A percentile compares a stretch with the other conserved stretches of the same genome.
Evolutionary conservation across 441 rosid genomes (phyloP).

Genomic region (Jatropha multifida): DNA sequence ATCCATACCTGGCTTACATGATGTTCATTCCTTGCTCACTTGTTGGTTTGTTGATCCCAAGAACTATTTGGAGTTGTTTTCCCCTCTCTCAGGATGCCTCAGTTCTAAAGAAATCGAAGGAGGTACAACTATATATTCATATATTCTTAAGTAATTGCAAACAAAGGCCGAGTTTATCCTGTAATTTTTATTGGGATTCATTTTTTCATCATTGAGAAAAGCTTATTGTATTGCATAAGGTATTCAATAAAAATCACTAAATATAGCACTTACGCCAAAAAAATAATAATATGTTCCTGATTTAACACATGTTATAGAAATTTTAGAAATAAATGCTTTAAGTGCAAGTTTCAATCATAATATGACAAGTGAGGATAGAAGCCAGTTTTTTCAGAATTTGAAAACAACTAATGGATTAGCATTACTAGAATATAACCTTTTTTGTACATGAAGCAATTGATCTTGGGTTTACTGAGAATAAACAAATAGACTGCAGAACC

Average conservation of each 20-base stretch:
- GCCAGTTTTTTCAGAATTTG: neutral
- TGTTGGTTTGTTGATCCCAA: conserved; percentile 79
- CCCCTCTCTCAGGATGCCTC: conserved; percentile 71
- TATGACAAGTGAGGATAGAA: neutral
- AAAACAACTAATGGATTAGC: neutral
- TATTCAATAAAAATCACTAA: neutral
- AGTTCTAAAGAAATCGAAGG: conserved; percentile 55
- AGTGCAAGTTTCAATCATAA: neutral
- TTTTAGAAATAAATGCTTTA: neutral
- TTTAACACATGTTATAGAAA: neutral
- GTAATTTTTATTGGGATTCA: conserved; percentile 1
- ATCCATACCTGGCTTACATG: conserved; percentile 79
- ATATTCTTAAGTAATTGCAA: neutral
- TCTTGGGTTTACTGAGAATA: neutral
- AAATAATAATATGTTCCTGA: neutral
- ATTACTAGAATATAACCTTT: neutral
- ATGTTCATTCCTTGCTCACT: conserved; percentile 89
- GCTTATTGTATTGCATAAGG: neutral
- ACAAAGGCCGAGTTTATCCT: neutral
- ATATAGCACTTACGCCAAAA: too few relatives aligned
- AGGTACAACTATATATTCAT: conserved; percentile 47
- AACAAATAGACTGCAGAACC: neutral
- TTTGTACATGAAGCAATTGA: conserved; percentile 7
- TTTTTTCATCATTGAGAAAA: neutral
- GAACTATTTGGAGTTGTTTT: conserved; percentile 47